A percentile compares a stretch with the other conserved stretches of the same genome.
phyloP scores from a whole-genome alignment of 208 protist genomes.

The Acanthamoeba healyi region DNA sequence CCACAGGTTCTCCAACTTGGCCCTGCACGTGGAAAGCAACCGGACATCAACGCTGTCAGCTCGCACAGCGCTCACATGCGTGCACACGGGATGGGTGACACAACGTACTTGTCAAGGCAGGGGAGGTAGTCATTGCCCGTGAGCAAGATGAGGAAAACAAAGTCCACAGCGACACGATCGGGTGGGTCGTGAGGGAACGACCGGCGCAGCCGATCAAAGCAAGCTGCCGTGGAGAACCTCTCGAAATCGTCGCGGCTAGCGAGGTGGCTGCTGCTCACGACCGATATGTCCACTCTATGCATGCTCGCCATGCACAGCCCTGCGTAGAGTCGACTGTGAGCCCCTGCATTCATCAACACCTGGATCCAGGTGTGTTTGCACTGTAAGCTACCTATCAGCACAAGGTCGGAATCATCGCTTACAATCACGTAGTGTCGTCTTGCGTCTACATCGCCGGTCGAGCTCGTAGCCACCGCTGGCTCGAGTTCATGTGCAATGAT shows the following conservation, averaged over 20 bases:
- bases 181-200: constrained; percentile 10
- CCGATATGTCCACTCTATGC: not conserved
- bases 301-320: constrained; percentile 32
- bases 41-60: not conserved
- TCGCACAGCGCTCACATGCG: not conserved
- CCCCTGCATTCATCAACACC: too few relatives aligned
- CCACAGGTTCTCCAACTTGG: constrained; percentile 43
- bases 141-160: constrained; percentile 30
- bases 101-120: not conserved
- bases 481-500: not conserved
- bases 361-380: too few relatives aligned
- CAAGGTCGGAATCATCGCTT: constrained; percentile 45
- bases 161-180: constrained; percentile 16
- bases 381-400: constrained; percentile 37
- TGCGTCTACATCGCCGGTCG: not conserved
- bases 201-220: constrained; percentile 29
- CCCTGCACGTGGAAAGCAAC: constrained; percentile 19
- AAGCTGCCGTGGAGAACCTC: not conserved
- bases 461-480: not conserved
- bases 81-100: not conserved
- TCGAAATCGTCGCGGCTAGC: not conserved
- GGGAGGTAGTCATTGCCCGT: constrained; percentile 69
- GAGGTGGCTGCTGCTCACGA: not conserved
- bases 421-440: constrained; percentile 40
- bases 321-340: not conserved